Evolutionary conservation across 345 rosid species (phyloP).

Genomic region (Syzygium oleosum): DNA sequence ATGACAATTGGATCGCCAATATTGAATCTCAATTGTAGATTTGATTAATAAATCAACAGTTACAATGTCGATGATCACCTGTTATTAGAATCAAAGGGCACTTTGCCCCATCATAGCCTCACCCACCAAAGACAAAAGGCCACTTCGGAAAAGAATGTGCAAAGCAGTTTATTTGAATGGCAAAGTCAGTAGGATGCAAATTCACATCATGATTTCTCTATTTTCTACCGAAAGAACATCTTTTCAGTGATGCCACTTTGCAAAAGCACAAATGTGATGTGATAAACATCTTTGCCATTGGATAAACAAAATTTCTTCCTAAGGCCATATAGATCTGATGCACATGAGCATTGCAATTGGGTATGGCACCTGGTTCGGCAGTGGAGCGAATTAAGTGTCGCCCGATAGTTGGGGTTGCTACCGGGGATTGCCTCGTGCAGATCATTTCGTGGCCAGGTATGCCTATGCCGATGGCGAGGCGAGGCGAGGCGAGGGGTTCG

Average conservation of each 20-base stretch:
- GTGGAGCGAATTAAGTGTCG: accelerated
- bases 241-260: neutral
- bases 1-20: accelerated
- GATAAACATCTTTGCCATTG: neutral
- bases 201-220: neutral
- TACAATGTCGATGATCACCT: neutral
- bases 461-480: neutral
- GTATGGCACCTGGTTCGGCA: neutral
- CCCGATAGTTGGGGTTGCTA: neutral
- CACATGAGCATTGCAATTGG: neutral
- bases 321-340: neutral
- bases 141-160: accelerated
- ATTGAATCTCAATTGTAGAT: neutral
- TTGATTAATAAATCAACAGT: accelerated
- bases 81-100: neutral
- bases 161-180: neutral
- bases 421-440: neutral
- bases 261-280: neutral
- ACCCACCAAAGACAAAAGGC: neutral
- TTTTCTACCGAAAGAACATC: neutral
- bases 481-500: neutral
- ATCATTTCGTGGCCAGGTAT: neutral
- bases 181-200: neutral
- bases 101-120: accelerated
- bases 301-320: accelerated